Evolutionary conservation across 75 land plant genomes (phyloP), one percentile per base, ranked within the genome.

Genomic region (Selaginella tamariscina): DNA sequence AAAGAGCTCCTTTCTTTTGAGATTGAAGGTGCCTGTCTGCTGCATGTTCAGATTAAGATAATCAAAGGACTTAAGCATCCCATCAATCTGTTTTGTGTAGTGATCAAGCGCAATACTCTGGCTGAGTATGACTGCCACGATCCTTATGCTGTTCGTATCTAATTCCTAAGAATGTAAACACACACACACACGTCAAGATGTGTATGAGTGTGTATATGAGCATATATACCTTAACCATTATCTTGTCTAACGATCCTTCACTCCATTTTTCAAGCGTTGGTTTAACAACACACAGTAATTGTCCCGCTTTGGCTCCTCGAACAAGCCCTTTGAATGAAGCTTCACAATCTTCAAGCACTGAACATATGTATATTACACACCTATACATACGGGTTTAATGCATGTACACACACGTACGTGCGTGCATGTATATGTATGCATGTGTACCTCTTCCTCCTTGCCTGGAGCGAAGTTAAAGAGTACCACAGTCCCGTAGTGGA

Each of bases 211-310:
- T 11, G 18, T 20, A 49, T 49, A 11, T 11, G 11, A 49, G 11
- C 54, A n/a, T 49, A 49, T 11, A 11, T 20, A 11, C 54, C 20
- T 59, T 27, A 5, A 21, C 62, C 62, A 59, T 59, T 5, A 59
- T 59, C 62, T 23, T 59, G 62, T 59, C 62, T 9, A 21, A 2
- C 27, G 26, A 21, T 5, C 21, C 21, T 59, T 23, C 62, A n/a
- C 62, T 59, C 62, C 62, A 59, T 59, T 59, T 59, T 9, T 59
- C 62, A 8, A 59, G n/a, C 2, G 62, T 59, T 59, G 62, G 62
- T 23, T 23, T 59, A 2, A 59, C 26, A 59, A 5, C 21, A 26
- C 62, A 26, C 62, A 59, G 24, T 27, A 59, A n/a, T 59, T 59
- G 24, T 59, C 62, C 26, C 62, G 23, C 8, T 59, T 59, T 21